These are phyloP conservation scores for Trichopus zeylanicus DNA, from an alignment of 116 monocot genomes.

Conservation along the genomic window DNA sequence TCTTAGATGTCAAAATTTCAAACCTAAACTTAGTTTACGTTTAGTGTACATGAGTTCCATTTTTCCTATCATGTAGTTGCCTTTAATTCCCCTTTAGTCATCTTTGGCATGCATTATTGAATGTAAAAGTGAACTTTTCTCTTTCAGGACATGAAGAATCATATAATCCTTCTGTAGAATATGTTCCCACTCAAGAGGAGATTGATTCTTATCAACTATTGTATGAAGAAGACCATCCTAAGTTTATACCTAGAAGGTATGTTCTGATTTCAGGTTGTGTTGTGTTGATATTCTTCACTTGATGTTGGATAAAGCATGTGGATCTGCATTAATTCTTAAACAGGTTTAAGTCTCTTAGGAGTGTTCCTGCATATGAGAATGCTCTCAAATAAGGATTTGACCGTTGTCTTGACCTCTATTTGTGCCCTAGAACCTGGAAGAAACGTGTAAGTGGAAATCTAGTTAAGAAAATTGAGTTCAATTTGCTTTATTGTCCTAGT, in stretches of 20 bases:
- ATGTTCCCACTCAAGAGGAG: constrained; percentile 92
- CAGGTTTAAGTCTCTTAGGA: constrained; percentile 76
- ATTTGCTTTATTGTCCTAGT: no score
- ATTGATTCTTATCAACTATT: constrained; percentile 86
- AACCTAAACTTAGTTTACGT: no score
- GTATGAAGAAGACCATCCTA: constrained; percentile 94
- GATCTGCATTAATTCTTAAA: constrained; percentile 1
- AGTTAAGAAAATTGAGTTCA: neutral
- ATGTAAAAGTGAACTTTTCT: neutral
- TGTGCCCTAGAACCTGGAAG: constrained; percentile 82
- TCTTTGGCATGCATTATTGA: neutral
- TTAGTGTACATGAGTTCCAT: no score
- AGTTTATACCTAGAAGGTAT: constrained; percentile 90
- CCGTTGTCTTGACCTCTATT: constrained; percentile 81
- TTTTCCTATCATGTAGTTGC: neutral
- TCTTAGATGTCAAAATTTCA: no score
- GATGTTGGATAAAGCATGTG: neutral
- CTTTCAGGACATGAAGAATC: constrained; percentile 85
- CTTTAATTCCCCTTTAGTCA: neutral
- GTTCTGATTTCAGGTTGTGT: neutral
- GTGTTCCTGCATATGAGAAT: constrained; percentile 87
- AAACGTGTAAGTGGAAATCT: constrained; percentile 55
- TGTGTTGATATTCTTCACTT: neutral
- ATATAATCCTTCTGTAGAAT: constrained; percentile 86
- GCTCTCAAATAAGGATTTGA: constrained; percentile 79